phyloP scores from a whole-genome alignment of 306 rosid genomes.

The Amphicarpaea edgeworthii region DNA sequence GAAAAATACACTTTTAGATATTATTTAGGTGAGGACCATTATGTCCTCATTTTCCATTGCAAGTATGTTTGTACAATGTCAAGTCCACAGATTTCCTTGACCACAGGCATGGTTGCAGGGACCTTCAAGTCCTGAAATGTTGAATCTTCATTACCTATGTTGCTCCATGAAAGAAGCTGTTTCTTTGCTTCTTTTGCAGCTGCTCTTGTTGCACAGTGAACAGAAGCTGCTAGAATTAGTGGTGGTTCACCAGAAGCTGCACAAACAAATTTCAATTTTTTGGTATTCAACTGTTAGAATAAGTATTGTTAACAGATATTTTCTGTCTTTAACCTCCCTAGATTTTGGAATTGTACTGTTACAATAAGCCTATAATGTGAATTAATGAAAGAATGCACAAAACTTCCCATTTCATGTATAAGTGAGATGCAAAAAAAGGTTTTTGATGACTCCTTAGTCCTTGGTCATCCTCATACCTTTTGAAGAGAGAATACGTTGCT shows the following conservation, averaged over 20 bases:
- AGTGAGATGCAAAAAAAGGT: not conserved
- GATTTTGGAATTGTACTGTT: too few species aligned
- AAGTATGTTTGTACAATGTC: constrained; percentile 78
- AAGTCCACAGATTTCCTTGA: constrained; percentile 78
- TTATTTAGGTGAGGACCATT: constrained; percentile 25
- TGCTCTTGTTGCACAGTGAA: constrained; percentile 91
- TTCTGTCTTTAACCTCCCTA: too few species aligned
- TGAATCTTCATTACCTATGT: constrained; percentile 45
- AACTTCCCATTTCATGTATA: too few species aligned
- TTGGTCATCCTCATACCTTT: too few species aligned
- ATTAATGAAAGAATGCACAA: too few species aligned
- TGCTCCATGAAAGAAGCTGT: constrained; percentile 75
- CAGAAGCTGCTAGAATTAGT: constrained; percentile 77
- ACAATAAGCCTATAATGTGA: too few species aligned
- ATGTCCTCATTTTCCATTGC: constrained; percentile 63
- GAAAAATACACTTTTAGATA: too few species aligned
- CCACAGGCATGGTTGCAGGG: constrained; percentile 92
- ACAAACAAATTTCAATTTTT: constrained; percentile 25
- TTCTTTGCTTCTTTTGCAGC: constrained; percentile 82
- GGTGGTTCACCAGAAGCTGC: constrained; percentile 99
- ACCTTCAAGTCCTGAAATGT: constrained; percentile 72
- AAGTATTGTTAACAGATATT: too few species aligned
- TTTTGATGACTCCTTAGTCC: constrained; percentile 21
- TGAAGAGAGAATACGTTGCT: constrained; percentile 83
- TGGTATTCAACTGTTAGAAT: too few species aligned